Percentiles rank a stretch among this genome's conserved stretches.
Conservation (phyloP, 83 land plant species). For the Larix sibirica region DNA sequence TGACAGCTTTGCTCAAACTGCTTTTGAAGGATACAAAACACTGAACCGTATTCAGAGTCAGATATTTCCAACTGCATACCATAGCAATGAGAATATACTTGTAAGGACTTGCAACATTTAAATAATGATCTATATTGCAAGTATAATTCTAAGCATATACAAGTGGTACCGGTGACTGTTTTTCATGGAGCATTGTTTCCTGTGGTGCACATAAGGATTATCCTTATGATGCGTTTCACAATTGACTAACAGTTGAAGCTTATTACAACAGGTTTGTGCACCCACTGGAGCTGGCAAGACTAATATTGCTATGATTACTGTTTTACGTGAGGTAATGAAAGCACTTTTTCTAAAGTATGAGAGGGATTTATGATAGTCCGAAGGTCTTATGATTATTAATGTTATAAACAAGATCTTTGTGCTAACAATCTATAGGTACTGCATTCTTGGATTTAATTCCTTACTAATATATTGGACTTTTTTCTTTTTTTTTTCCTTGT, state of each 20-base stretch:
- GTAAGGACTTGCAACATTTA: slow-evolving; percentile 33
- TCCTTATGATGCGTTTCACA: neutral
- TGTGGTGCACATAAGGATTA: neutral
- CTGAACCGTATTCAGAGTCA: slow-evolving; percentile 97
- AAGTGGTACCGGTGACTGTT: neutral
- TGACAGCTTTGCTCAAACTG: slow-evolving; percentile 93
- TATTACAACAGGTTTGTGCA: slow-evolving; percentile 85
- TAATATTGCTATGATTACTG: slow-evolving; percentile 97
- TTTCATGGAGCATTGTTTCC: neutral
- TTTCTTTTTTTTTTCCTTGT: neutral
- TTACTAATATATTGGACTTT: neutral
- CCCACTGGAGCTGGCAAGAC: slow-evolving; percentile 99
- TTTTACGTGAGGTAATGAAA: slow-evolving; percentile 81
- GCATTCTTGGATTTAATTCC: neutral
- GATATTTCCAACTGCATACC: slow-evolving; percentile 82
- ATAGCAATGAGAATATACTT: slow-evolving; percentile 91
- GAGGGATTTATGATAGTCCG: neutral
- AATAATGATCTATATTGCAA: slow-evolving; percentile 7
- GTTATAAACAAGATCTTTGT: neutral
- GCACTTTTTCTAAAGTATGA: neutral
- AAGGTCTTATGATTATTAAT: neutral
- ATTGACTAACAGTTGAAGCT: neutral
- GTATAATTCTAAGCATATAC: neutral
- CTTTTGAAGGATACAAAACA: slow-evolving; percentile 93
- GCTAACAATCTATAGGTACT: neutral